phyloP scores from a whole-genome alignment of 2,329 filamentous ascomycete species.

The Myriosclerotinia duriaeana region DNA sequence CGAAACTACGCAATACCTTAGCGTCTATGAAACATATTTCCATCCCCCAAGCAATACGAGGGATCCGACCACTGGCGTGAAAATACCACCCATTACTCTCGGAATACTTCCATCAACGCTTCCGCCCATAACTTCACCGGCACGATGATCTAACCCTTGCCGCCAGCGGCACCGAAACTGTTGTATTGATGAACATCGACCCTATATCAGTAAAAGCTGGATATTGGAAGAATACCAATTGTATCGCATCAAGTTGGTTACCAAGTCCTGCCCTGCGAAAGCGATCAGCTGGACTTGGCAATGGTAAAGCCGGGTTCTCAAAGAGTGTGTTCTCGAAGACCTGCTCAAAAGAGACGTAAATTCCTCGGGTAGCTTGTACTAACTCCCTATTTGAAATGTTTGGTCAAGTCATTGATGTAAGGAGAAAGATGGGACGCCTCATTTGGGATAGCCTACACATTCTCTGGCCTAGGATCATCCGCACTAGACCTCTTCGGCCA shows the following conservation, averaged over 20 bases:
- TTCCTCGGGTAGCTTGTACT: not conserved
- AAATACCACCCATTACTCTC: too few species aligned
- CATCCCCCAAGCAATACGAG: not conserved
- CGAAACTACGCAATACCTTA: not conserved
- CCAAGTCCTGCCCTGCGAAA: not conserved
- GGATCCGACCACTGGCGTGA: too few species aligned
- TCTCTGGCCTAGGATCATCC: not conserved
- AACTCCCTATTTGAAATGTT: not conserved
- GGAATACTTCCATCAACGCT: not conserved
- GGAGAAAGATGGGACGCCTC: not conserved
- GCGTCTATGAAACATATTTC: too few species aligned
- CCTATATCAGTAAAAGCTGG: too few species aligned
- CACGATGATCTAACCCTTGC: not conserved
- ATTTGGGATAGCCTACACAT: not conserved
- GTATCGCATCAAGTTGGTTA: not conserved
- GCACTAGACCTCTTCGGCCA: too few species aligned
- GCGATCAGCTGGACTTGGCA: not conserved
- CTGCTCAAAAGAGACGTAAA: not conserved
- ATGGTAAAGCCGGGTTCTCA: not conserved
- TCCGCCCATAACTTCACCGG: not conserved
- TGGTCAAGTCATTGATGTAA: not conserved
- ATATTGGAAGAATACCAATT: not conserved
- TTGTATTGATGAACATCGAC: not conserved
- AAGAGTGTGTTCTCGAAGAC: not conserved
- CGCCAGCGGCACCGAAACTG: too few species aligned